phyloP scores from a whole-genome alignment of 2,329 filamentous ascomycete species.

The Penicillium olsonii region DNA sequence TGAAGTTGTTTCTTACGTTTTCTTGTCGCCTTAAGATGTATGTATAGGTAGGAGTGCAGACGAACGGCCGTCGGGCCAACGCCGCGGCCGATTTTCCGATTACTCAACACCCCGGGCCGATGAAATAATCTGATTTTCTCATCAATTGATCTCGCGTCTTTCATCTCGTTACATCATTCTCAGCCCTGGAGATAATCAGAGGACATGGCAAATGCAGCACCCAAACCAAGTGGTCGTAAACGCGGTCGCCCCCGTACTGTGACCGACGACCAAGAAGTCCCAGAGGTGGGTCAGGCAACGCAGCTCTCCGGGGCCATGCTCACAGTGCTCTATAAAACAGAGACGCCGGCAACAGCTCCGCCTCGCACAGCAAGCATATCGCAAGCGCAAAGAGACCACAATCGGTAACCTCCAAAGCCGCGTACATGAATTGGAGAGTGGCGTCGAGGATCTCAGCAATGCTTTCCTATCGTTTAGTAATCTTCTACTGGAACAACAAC shows the following conservation, averaged over 20 bases:
- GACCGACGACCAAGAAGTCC: slow-evolving; percentile 22
- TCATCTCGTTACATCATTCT: background rate
- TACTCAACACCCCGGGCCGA: slow-evolving; percentile 1
- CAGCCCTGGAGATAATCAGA: no score
- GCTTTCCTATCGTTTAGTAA: slow-evolving; percentile 30
- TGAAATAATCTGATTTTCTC: background rate
- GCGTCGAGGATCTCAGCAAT: slow-evolving; percentile 26
- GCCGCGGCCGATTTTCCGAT: no score
- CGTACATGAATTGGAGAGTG: slow-evolving; percentile 25
- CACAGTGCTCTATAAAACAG: slow-evolving; percentile 13
- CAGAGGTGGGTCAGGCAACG: slow-evolving; percentile 21
- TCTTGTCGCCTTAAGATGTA: no score
- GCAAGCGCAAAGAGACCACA: slow-evolving; percentile 27
- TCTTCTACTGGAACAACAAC: slow-evolving; percentile 21
- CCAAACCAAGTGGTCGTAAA: slow-evolving; percentile 22
- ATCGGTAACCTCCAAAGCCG: slow-evolving; percentile 26
- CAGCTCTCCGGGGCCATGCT: slow-evolving; percentile 1
- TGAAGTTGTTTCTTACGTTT: no score
- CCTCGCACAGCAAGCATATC: slow-evolving; percentile 29
- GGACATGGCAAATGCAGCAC: slow-evolving; percentile 10
- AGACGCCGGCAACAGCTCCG: slow-evolving; percentile 30
- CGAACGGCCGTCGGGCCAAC: no score
- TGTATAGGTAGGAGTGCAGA: no score
- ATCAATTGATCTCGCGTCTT: background rate
- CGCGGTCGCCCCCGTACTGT: slow-evolving; percentile 25